These are phyloP conservation scores for Plectosphaerella plurivora DNA, from an alignment of 2,329 filamentous ascomycete genomes.

Conservation along the genomic window DNA sequence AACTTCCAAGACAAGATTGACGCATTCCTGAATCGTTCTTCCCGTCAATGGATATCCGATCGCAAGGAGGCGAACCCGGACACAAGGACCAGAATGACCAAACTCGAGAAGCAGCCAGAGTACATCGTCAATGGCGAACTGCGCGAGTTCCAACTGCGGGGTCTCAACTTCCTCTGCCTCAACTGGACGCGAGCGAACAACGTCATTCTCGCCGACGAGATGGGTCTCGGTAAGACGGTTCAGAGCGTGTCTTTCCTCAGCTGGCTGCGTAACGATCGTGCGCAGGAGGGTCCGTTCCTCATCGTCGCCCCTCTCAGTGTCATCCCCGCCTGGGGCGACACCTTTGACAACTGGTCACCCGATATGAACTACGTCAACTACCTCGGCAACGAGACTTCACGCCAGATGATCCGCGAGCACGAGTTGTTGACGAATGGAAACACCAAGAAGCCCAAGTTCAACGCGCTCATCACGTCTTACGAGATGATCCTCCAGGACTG, in stretches of 20 bases:
- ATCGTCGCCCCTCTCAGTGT: slow-evolving; percentile 97
- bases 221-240: slow-evolving; percentile 97
- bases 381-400: slow-evolving; percentile 81
- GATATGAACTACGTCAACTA: slow-evolving; percentile 98
- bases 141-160: slow-evolving; percentile 88
- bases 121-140: slow-evolving; percentile 84
- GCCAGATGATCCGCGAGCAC: slow-evolving; percentile 83
- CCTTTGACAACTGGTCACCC: slow-evolving; percentile 93
- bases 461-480: slow-evolving; percentile 95
- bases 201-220: slow-evolving; percentile 96
- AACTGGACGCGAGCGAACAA: slow-evolving; percentile 95
- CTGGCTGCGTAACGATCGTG: slow-evolving; percentile 86
- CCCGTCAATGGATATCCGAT: slow-evolving; percentile 77
- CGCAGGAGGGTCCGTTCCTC: slow-evolving; percentile 90
- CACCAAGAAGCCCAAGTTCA: slow-evolving; percentile 86
- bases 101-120: slow-evolving; percentile 73
- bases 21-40: slow-evolving; percentile 78
- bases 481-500: slow-evolving; percentile 91
- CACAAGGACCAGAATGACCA: slow-evolving; percentile 70
- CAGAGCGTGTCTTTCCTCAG: slow-evolving; percentile 97
- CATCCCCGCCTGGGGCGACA: slow-evolving; percentile 97
- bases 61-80: slow-evolving; percentile 69
- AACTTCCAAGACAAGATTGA: slow-evolving; percentile 89
- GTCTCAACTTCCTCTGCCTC: slow-evolving; percentile 90
- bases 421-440: slow-evolving; percentile 86